phyloP scores from a whole-genome alignment of 1,139 yeast species.

The Lodderomyces pseudojiufengensis region DNA sequence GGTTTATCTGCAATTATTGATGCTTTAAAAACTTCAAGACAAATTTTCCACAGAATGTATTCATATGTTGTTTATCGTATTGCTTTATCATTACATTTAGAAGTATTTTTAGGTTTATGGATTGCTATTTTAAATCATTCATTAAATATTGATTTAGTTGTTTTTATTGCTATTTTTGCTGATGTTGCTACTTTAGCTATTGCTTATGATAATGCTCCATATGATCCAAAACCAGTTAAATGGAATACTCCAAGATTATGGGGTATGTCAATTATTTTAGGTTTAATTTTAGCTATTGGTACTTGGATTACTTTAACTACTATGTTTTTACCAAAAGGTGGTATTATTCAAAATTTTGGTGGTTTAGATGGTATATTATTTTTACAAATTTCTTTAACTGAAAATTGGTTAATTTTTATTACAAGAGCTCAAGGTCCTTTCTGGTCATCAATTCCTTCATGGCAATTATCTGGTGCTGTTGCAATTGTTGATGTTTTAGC shows the following conservation, averaged over 20 bases:
- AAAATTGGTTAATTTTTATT: conserved; percentile 93
- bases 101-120: conserved; percentile 89
- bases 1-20: conserved; percentile 94
- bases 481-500: conserved; percentile 83
- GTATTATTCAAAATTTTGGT: conserved; percentile 93
- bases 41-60: conserved; percentile 98
- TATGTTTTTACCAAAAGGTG: conserved; percentile 72
- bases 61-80: conserved; percentile 95
- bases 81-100: conserved; percentile 90
- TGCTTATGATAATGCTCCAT: conserved; percentile 98
- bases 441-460: conserved; percentile 90
- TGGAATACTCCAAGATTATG: conserved; percentile 98
- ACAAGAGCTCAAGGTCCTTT: conserved; percentile 95
- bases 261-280: conserved; percentile 91
- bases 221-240: conserved; percentile 93
- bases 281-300: conserved; percentile 79
- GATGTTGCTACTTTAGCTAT: conserved; percentile 94
- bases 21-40: conserved; percentile 91
- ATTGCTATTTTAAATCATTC: conserved; percentile 86
- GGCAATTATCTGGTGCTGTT: conserved; percentile 95
- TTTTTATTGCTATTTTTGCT: conserved; percentile 92
- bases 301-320: conserved; percentile 91
- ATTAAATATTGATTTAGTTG: conserved; percentile 81
- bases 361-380: conserved; percentile 86
- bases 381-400: conserved; percentile 89